Conservation (phyloP, 805 yeast species). For the Wickerhamiella shivajii region DNA sequence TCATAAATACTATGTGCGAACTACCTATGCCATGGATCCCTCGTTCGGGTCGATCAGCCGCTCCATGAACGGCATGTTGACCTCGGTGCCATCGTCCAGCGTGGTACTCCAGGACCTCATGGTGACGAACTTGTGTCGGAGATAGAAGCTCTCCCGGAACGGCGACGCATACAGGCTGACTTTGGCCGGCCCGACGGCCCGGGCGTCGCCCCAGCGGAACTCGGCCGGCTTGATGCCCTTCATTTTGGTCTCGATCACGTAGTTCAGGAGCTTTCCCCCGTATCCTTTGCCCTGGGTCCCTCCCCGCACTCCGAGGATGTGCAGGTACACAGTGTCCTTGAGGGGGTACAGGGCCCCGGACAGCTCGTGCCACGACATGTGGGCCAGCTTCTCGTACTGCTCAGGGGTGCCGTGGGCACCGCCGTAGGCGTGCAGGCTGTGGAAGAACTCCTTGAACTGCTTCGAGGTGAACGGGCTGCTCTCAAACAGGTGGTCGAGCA, state of each 20-base stretch:
- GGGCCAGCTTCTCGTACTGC: background rate
- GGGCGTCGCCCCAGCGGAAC: no score
- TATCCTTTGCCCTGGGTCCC: background rate
- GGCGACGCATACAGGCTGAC: no score
- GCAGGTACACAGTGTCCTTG: background rate
- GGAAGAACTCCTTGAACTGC: background rate
- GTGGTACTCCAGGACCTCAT: no score
- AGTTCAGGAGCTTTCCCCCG: background rate
- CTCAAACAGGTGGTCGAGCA: background rate
- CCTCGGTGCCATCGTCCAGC: no score
- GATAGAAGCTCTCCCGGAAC: no score
- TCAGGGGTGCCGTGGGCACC: background rate
- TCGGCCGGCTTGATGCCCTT: no score
- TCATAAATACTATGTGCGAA: no score
- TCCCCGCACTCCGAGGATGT: background rate
- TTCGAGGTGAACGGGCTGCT: background rate
- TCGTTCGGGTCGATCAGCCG: no score
- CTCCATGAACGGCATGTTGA: no score
- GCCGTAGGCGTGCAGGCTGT: background rate
- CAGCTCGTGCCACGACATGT: background rate
- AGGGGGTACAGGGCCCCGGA: background rate
- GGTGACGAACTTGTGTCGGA: no score
- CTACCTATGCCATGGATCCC: no score
- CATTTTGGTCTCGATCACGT: background rate
- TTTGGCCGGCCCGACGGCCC: no score